Evolutionary conservation across 495 filamentous ascomycete genomes (phyloP).

Genomic region (Talaromyces adpressus): DNA sequence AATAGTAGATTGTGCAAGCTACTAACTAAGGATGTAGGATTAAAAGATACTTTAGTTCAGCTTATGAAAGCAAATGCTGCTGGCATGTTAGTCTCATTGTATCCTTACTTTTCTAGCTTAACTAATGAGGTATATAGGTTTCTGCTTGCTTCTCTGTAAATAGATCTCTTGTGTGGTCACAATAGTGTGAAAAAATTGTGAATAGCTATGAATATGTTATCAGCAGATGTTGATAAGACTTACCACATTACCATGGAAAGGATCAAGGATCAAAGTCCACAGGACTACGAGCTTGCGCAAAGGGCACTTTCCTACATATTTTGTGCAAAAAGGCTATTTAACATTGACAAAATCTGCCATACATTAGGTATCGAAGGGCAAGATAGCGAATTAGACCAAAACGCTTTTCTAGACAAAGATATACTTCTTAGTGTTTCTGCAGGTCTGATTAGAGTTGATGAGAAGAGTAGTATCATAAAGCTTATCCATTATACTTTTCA

Average conservation of each 20-base stretch:
- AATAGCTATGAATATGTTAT: background rate
- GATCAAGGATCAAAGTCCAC: background rate
- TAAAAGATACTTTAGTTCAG: background rate
- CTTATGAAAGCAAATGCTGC: background rate
- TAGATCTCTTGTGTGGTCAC: background rate
- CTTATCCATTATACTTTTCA: background rate
- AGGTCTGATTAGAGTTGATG: background rate
- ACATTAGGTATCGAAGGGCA: background rate
- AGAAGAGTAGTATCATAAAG: background rate
- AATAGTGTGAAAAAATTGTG: background rate
- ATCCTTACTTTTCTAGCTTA: no score
- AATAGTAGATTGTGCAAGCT: background rate
- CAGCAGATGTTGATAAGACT: background rate
- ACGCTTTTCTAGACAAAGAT: background rate
- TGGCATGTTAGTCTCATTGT: no score
- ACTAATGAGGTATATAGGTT: background rate
- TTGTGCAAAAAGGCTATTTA: background rate
- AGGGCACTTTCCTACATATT: background rate
- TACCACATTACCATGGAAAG: background rate
- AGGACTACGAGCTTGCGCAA: background rate
- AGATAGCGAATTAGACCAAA: background rate
- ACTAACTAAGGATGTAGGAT: background rate
- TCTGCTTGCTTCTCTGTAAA: background rate
- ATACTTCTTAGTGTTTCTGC: background rate
- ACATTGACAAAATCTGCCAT: background rate